These are phyloP conservation scores for Croton laevigatus DNA, from an alignment of 441 rosid species.

Conservation along the genomic window DNA sequence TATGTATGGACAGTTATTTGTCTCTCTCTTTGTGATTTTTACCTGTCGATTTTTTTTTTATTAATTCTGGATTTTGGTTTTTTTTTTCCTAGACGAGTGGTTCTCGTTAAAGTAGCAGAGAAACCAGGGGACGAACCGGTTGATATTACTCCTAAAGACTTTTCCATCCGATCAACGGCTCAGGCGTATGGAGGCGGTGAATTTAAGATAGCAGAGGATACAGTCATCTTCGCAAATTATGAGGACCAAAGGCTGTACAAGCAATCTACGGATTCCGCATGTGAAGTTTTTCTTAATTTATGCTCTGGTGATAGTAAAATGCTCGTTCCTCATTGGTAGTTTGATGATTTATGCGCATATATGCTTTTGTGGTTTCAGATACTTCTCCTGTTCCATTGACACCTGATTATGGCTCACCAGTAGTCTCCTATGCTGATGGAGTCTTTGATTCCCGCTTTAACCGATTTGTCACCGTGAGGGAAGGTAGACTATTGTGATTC, in stretches of 20 bases:
- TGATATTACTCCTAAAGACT: constrained; percentile 84
- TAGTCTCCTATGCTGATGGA: constrained; percentile 84
- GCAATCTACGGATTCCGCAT: constrained; percentile 44
- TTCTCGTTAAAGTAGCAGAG: constrained; percentile 66
- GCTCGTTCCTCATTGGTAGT: neutral
- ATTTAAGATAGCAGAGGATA: constrained; percentile 50
- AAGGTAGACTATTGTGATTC: constrained; percentile 45
- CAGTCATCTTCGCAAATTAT: constrained; percentile 76
- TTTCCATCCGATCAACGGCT: constrained; percentile 63
- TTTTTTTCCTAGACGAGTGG: constrained; percentile 47
- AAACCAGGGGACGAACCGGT: constrained; percentile 49
- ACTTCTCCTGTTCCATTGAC: constrained; percentile 64
- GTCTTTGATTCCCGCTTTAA: constrained; percentile 63
- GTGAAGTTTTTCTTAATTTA: constrained; percentile 21
- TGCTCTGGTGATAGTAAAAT: neutral
- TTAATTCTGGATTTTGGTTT: neutral
- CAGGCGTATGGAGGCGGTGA: constrained; percentile 98
- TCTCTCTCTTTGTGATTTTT: neutral
- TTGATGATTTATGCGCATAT: neutral
- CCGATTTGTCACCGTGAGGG: constrained; percentile 72
- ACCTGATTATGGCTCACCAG: constrained; percentile 67
- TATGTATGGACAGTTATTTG: constrained; percentile 6
- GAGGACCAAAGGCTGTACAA: constrained; percentile 83
- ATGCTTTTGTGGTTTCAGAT: constrained; percentile 30
- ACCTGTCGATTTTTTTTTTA: neutral